A percentile compares a stretch with the other conserved stretches of the same genome.
phyloP scores from a whole-genome alignment of 768 basidiomycete species.

The Hysterangium stoloniferum region DNA sequence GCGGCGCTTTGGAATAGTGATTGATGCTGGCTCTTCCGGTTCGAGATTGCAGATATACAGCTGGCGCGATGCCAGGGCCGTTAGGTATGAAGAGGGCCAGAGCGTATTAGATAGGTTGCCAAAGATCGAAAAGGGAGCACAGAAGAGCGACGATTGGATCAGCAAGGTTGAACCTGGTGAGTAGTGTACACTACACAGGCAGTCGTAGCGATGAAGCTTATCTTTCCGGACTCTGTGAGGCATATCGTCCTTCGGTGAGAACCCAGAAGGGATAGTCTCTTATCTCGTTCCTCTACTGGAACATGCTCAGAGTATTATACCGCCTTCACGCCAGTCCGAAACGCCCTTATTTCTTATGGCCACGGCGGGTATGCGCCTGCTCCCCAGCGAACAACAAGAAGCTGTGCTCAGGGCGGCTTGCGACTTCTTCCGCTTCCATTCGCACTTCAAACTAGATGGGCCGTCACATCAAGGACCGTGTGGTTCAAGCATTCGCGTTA shows the following conservation, averaged over 20 bases:
- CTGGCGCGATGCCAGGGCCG: constrained; percentile 76
- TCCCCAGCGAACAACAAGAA: constrained; percentile 60
- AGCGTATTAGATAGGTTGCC: constrained; percentile 54
- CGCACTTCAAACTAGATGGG: constrained; percentile 68
- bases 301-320: constrained; percentile 77
- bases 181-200: constrained; percentile 22
- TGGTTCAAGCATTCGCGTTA: constrained; percentile 87
- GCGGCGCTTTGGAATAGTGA: constrained; percentile 86
- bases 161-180: constrained; percentile 89
- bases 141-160: constrained; percentile 76
- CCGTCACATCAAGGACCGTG: constrained; percentile 70
- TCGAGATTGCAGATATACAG: constrained; percentile 95
- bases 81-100: constrained; percentile 44
- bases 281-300: constrained; percentile 79
- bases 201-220: constrained; percentile 1
- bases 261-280: constrained; percentile 58
- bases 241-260: constrained; percentile 70
- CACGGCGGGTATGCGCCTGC: constrained; percentile 94
- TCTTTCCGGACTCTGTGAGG: no score
- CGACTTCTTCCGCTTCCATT: constrained; percentile 62
- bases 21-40: constrained; percentile 98
- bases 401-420: constrained; percentile 73
- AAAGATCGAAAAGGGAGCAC: constrained; percentile 87
- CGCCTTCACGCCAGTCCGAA: constrained; percentile 72
- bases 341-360: constrained; percentile 94